Percentiles rank a stretch among this genome's conserved stretches.
Evolutionary conservation across 257 asterid genomes (phyloP).

Genomic region (Coffea eugenioides): DNA sequence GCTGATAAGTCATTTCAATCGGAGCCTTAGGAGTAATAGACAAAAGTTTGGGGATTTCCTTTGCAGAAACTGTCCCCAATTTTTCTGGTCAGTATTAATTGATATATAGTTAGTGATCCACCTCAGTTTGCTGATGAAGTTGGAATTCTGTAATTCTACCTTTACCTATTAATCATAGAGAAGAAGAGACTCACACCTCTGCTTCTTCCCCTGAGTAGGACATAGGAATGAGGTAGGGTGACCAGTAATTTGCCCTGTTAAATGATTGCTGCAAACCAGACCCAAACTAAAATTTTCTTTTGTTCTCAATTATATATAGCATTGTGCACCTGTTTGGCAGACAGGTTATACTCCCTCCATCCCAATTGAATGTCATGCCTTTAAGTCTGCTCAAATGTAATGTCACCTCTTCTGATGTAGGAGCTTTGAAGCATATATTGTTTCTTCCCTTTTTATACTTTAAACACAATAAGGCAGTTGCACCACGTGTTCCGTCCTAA

Average conservation of each 20-base stretch:
- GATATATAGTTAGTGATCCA: not conserved
- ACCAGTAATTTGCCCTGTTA: not conserved
- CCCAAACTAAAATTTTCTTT: not conserved
- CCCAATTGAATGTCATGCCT: no score
- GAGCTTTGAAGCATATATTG: not conserved
- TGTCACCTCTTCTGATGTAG: not conserved
- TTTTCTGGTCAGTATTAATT: not conserved
- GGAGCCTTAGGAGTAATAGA: not conserved
- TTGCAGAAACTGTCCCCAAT: not conserved
- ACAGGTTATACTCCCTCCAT: not conserved
- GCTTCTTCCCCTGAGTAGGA: not conserved
- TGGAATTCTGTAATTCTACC: not conserved
- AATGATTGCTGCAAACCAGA: not conserved
- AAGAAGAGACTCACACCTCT: not conserved
- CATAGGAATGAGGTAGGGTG: no score
- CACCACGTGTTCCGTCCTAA: not conserved
- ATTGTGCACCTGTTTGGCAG: not conserved
- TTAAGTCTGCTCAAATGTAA: not conserved
- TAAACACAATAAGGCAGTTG: not conserved
- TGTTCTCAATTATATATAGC: not conserved
- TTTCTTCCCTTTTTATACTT: not conserved
- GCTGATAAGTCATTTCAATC: not conserved
- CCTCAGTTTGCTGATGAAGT: not conserved
- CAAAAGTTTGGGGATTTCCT: not conserved
- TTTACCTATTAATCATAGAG: not conserved